Evolutionary conservation across 352 stramenopile species (phyloP), one percentile per base, ranked within the genome.

Genomic region (Globisporangium heterothallicum): DNA sequence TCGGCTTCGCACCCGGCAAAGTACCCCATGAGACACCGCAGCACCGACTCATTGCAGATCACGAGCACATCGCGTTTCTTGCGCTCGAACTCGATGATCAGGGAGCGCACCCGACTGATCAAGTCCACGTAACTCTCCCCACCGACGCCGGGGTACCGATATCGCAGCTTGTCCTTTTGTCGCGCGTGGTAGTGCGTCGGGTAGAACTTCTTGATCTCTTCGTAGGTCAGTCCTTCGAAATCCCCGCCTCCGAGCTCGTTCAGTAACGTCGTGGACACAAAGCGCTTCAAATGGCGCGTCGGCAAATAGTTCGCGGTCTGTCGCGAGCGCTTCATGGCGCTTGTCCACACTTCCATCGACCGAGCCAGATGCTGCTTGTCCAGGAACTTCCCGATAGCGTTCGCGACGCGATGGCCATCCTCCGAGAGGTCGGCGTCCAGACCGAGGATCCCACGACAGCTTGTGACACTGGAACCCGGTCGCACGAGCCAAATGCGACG

Each of bases 51-150:
- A 55, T 74, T 88, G 61, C 79, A 90, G 49, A 92, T 91, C 35
- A 92, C 74, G n/a, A 92, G 55, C 53, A 89, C 75, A 59, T 92
- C 82, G 52, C 82, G 82, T 64, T 92, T 95, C 66, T 95, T 92
- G 60, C 85, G 81, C 50, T 92, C 83, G 44, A 97, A 92, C 70
- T 97, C 91, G 30, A 98, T 91, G 43, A 97, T 94, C 32, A 98
- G 70, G 45, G 88, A 94, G 2, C 86, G 74, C 42, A 97, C 57
- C 14, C 92, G 81, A 24, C 90, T 91, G 63, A 97, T 98, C 27
- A 98, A 79, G 59, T 98, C 92, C 51, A 96, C 75, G 65, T 98
- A 98, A 52, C 85, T 96, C 64, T 98, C 92, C 10, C 90, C 92
- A 2, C 90, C 90, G 8, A 92, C 87, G 22, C 90, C 90, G 0